Base-by-base conservation (phyloP, 768 basidiomycete species). In the Tylopilus felleus region DNA sequence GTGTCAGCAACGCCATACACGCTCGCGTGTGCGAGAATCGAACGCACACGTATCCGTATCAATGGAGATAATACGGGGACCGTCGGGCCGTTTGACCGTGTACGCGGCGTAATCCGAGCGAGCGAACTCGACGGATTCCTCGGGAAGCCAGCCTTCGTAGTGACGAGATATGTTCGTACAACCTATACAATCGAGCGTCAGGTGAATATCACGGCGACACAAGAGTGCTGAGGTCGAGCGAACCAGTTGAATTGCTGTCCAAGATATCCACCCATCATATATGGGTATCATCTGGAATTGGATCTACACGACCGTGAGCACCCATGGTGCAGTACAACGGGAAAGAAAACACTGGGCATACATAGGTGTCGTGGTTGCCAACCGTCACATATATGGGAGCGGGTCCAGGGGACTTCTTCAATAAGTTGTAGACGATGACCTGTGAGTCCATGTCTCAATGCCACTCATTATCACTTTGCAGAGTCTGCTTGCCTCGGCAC, bases 321-420 rank as follows among this genome's bases (percentile, higher is more conserved):
- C 2, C 8, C 23, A 16, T 2, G 16, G 17, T 12, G 7, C 33
- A 5, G 16, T 22, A n/a, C n/a, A n/a, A n/a, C n/a, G 28, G 12
- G 23, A 16, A 22, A 25, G 9, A 43, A 14, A 21, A 38, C 17
- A 23, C 3, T 10, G 14, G 44, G 25, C 51, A 29, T 5, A 85
- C 82, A 68, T 87, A 86, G 47, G 76, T 82, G 62, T 90, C 88
- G 59, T 90, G 88, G 65, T 90, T 90, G 4, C 88, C 88, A 3
- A 89, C 72, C 0, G 83, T 79, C n/a, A 84, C 80, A 59, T 88
- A 90, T 1, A 88, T 75, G 23, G 87, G 85, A 0, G 84, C 33
- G 16, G 78, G 73, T 17, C 80, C 80, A 23, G 87, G 72, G 55
- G 73, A 75, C n/a, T 72, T 69, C 65, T 77, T 84, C 70, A 87